phyloP scores from a whole-genome alignment of 2,329 filamentous ascomycete species.

The Didymella segeticola region DNA sequence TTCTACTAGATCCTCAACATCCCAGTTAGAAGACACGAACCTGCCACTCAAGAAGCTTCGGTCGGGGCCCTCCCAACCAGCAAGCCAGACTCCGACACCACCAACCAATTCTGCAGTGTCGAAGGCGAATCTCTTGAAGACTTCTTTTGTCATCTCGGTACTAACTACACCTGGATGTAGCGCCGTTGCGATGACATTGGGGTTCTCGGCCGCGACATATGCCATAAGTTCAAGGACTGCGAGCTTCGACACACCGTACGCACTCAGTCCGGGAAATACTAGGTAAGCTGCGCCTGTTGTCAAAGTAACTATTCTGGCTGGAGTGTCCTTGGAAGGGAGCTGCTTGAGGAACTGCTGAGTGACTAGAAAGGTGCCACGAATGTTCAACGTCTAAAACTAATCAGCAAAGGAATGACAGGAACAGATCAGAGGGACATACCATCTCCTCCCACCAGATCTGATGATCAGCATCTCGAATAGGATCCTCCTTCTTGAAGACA shows the following conservation, averaged over 20 bases:
- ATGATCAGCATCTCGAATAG: slow-evolving; percentile 28
- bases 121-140: slow-evolving; percentile 21
- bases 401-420: neutral
- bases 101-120: slow-evolving; percentile 41
- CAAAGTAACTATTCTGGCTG: slow-evolving; percentile 34
- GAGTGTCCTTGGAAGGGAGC: slow-evolving; percentile 22
- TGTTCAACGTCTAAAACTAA: slow-evolving; percentile 41
- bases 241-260: slow-evolving; percentile 31
- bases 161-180: slow-evolving; percentile 28
- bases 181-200: slow-evolving; percentile 27
- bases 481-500: slow-evolving; percentile 17
- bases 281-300: slow-evolving; percentile 23
- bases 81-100: slow-evolving; percentile 37
- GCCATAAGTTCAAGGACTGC: slow-evolving; percentile 24
- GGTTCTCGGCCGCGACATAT: slow-evolving; percentile 29
- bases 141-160: slow-evolving; percentile 20
- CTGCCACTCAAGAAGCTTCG: slow-evolving; percentile 34
- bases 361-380: slow-evolving; percentile 43
- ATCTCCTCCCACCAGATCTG: slow-evolving; percentile 31
- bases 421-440: slow-evolving; percentile 4
- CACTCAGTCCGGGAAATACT: slow-evolving; percentile 18
- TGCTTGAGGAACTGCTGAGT: slow-evolving; percentile 42
- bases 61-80: slow-evolving; percentile 25
- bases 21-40: slow-evolving; percentile 38
- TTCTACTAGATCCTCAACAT: slow-evolving; percentile 37